Evolutionary conservation across 176 grass and related monocot genomes (phyloP).

Genomic region (Rhipidocladum racemiflorum): DNA sequence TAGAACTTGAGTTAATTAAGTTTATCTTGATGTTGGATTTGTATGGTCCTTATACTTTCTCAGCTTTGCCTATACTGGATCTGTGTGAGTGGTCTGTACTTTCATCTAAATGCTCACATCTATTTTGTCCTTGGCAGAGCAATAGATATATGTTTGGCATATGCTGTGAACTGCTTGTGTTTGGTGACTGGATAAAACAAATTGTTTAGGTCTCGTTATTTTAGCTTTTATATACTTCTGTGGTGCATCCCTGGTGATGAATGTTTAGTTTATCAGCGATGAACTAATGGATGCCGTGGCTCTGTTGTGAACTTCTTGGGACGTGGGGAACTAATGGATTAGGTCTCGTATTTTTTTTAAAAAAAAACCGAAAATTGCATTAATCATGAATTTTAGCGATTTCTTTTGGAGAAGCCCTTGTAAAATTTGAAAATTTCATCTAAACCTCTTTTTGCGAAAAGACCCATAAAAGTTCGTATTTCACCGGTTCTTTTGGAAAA

Average conservation of each 20-base stretch:
- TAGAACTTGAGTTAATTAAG: slow-evolving; percentile 21
- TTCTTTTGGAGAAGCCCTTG: too few relatives aligned
- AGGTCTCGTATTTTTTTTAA: too few relatives aligned
- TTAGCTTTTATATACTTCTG: neutral
- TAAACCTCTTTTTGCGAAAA: too few relatives aligned
- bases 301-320: too few relatives aligned
- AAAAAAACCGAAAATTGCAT: too few relatives aligned
- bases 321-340: too few relatives aligned
- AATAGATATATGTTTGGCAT: neutral
- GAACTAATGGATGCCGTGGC: neutral
- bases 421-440: too few relatives aligned
- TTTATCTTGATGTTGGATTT: slow-evolving; percentile 25
- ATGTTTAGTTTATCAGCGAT: neutral
- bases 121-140: slow-evolving; percentile 2
- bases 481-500: too few relatives aligned
- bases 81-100: neutral
- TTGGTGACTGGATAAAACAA: neutral
- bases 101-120: neutral
- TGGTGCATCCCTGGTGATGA: neutral
- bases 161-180: neutral
- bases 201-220: neutral
- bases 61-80: slow-evolving; percentile 39
- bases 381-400: too few relatives aligned
- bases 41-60: slow-evolving; percentile 24
- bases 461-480: too few relatives aligned